These are phyloP conservation scores for Knufia petricola DNA, from an alignment of 2,329 filamentous ascomycete species.

Conservation along the genomic window DNA sequence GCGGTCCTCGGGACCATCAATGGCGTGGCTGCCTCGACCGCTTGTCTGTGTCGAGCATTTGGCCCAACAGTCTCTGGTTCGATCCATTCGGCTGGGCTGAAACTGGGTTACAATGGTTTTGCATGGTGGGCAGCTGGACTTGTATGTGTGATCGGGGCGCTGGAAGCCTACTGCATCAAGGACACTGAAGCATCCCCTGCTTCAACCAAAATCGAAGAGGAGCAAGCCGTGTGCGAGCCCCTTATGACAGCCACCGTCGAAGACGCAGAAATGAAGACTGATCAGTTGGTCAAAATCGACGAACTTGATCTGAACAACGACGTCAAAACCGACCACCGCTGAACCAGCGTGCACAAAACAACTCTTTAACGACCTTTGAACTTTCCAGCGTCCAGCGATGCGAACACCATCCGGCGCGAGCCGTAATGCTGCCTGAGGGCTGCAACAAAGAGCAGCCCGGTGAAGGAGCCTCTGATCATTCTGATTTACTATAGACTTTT, in stretches of 20 bases:
- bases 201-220: slow-evolving; percentile 34
- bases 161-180: slow-evolving; percentile 65
- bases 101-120: slow-evolving; percentile 72
- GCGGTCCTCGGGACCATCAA: slow-evolving; percentile 86
- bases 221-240: slow-evolving; percentile 25
- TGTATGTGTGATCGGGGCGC: slow-evolving; percentile 64
- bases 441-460: not conserved
- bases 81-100: slow-evolving; percentile 70
- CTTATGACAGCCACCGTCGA: slow-evolving; percentile 23
- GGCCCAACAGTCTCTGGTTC: slow-evolving; percentile 81
- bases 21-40: slow-evolving; percentile 81
- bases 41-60: slow-evolving; percentile 77
- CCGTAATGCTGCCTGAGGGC: slow-evolving; percentile 4
- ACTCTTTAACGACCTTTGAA: not conserved
- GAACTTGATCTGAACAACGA: slow-evolving; percentile 18
- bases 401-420: not conserved
- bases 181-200: slow-evolving; percentile 46
- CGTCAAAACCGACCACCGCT: slow-evolving; percentile 9
- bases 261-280: slow-evolving; percentile 13
- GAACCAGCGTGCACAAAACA: not conserved
- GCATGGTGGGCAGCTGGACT: slow-evolving; percentile 87
- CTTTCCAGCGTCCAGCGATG: not conserved
- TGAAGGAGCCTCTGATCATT: not conserved
- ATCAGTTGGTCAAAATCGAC: slow-evolving; percentile 14
- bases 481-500: slow-evolving; percentile 9